Percentiles rank a stretch among this genome's conserved stretches.
phyloP scores from a whole-genome alignment of 2,329 filamentous ascomycete species.

The Metarhizium humberi region DNA sequence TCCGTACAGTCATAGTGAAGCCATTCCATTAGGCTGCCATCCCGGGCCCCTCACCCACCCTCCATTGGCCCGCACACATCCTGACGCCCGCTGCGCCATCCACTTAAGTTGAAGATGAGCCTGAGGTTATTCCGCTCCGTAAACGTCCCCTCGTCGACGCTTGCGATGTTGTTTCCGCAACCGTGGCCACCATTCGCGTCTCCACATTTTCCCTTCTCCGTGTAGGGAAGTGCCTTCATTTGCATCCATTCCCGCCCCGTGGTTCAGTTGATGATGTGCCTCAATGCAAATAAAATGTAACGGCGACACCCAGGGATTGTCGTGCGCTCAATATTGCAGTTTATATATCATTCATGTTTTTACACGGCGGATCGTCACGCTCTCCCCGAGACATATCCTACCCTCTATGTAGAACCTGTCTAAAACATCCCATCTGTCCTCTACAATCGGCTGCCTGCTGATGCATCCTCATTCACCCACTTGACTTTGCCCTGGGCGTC shows the following conservation, averaged over 20 bases:
- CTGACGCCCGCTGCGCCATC: not conserved
- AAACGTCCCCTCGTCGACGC: not conserved
- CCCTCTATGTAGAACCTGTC: not conserved
- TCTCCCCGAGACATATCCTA: not conserved
- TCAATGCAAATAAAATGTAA: not conserved
- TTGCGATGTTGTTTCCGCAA: not conserved
- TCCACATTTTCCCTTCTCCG: not conserved
- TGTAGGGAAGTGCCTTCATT: not conserved
- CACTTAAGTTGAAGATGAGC: not conserved
- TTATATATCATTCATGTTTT: conserved; percentile 3
- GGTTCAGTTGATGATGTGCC: not conserved
- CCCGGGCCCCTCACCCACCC: not conserved
- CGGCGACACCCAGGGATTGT: not conserved
- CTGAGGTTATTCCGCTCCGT: conserved; percentile 1
- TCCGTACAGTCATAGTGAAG: not conserved
- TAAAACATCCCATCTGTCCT: not conserved
- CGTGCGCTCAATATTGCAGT: not conserved
- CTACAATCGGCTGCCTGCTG: conserved; percentile 24
- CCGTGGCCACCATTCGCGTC: not conserved
- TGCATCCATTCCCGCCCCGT: not conserved
- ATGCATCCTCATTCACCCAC: conserved; percentile 25
- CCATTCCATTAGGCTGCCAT: not conserved
- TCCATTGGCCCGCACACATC: not conserved
- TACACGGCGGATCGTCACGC: not conserved
- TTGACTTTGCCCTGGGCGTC: conserved; percentile 32